These are phyloP conservation scores for Thraustochytrium sp. DNA, from an alignment of 352 stramenopile species.

Conservation along the genomic window DNA sequence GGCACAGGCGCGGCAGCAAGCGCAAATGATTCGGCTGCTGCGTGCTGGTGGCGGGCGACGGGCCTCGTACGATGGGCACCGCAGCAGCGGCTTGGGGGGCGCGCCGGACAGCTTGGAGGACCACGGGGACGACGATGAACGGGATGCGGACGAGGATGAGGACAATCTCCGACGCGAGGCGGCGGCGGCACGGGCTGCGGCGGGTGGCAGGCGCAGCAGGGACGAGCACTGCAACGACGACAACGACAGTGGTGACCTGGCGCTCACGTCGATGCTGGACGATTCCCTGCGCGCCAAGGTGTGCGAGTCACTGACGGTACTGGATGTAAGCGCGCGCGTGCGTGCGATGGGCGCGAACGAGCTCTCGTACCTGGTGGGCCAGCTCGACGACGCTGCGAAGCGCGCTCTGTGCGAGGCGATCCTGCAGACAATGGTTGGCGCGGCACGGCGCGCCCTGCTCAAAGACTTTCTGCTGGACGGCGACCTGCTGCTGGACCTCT, in stretches of 20 bases:
- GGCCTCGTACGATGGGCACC: neutral
- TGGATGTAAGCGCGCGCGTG: neutral
- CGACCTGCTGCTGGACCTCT: neutral
- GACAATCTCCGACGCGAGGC: neutral
- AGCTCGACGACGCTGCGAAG: neutral
- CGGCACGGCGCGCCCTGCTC: neutral
- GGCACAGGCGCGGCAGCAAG: neutral
- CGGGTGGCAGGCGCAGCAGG: neutral
- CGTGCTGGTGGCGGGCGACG: too few species aligned
- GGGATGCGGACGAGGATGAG: neutral
- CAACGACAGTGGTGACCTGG: neutral
- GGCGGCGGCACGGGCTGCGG: neutral
- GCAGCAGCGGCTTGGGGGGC: neutral
- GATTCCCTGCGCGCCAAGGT: neutral
- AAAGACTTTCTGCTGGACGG: conserved; percentile 6
- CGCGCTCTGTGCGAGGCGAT: neutral
- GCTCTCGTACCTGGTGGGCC: neutral
- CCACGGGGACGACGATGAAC: neutral
- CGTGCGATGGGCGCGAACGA: neutral
- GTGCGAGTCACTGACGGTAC: neutral
- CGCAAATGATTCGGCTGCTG: neutral
- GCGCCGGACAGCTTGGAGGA: neutral
- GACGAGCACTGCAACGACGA: neutral
- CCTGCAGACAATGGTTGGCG: neutral
- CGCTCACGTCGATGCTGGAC: neutral